phyloP scores from a whole-genome alignment of 2,329 filamentous ascomycete genomes.

The Bimuria novae-zelandiae region DNA sequence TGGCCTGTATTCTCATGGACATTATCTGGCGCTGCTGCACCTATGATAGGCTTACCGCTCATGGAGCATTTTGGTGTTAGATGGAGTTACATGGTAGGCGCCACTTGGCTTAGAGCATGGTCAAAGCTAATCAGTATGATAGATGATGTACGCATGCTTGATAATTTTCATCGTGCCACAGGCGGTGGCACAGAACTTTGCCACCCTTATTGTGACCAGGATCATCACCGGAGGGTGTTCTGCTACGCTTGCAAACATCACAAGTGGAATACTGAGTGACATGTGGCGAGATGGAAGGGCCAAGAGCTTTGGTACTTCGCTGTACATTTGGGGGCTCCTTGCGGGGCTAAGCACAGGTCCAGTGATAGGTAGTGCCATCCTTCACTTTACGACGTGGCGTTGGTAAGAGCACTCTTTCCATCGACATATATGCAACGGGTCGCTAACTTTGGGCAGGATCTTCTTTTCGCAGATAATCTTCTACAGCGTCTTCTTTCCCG shows the following conservation, averaged over 20 bases:
- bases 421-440: slow-evolving; percentile 4
- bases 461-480: slow-evolving; percentile 53
- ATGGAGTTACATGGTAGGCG: slow-evolving; percentile 48
- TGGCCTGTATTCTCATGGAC: slow-evolving; percentile 51
- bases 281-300: slow-evolving; percentile 45
- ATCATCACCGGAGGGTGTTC: slow-evolving; percentile 52
- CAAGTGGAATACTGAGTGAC: slow-evolving; percentile 41
- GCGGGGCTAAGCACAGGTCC: slow-evolving; percentile 52
- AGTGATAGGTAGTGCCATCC: slow-evolving; percentile 49
- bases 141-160: slow-evolving; percentile 46
- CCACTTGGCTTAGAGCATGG: neutral
- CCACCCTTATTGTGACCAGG: slow-evolving; percentile 50
- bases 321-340: slow-evolving; percentile 52
- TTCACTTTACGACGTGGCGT: slow-evolving; percentile 47
- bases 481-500: slow-evolving; percentile 50
- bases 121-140: slow-evolving; percentile 9
- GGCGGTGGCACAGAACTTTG: slow-evolving; percentile 51
- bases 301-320: slow-evolving; percentile 49
- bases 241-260: slow-evolving; percentile 50
- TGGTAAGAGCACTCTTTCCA: slow-evolving; percentile 39
- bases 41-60: slow-evolving; percentile 48
- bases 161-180: slow-evolving; percentile 50
- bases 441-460: slow-evolving; percentile 41
- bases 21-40: slow-evolving; percentile 48
- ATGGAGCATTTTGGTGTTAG: slow-evolving; percentile 53